A percentile compares a stretch with the other conserved stretches of the same genome.
Conservation (phyloP, 2,329 filamentous ascomycete genomes). For the Xylariaceae sp. region DNA sequence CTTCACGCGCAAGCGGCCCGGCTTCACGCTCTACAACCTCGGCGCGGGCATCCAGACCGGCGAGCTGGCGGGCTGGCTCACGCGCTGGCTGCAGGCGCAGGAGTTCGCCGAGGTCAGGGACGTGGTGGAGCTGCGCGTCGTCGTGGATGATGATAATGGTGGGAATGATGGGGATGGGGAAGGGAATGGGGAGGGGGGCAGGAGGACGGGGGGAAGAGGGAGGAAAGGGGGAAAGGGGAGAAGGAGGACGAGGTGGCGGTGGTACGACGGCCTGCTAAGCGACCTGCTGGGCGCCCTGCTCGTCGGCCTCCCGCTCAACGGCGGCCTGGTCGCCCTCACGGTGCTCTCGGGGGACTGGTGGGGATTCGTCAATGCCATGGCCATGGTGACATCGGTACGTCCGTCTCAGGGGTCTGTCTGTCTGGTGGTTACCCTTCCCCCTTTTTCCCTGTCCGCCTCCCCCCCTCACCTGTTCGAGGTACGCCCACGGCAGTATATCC, state of each 20-base stretch:
- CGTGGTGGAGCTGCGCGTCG: not conserved
- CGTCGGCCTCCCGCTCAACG: not conserved
- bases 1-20: not conserved
- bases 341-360: not conserved
- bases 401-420: no score
- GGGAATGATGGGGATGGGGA: no score
- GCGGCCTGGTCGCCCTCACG: not conserved
- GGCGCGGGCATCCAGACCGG: not conserved
- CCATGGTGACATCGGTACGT: not conserved
- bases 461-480: no score
- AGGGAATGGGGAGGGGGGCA: no score
- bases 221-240: no score
- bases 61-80: not conserved
- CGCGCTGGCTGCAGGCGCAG: not conserved
- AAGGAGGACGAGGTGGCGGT: not conserved
- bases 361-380: not conserved
- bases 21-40: not conserved
- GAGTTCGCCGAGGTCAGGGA: not conserved
- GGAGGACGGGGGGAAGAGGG: no score
- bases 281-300: not conserved
- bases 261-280: no score
- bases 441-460: no score
- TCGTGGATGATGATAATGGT: no score
- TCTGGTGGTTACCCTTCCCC: no score
- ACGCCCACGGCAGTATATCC: no score